Percentiles rank a stretch among this genome's conserved stretches.
Evolutionary conservation across 148 eudicot species (phyloP).

Genomic region (Drosera capensis): DNA sequence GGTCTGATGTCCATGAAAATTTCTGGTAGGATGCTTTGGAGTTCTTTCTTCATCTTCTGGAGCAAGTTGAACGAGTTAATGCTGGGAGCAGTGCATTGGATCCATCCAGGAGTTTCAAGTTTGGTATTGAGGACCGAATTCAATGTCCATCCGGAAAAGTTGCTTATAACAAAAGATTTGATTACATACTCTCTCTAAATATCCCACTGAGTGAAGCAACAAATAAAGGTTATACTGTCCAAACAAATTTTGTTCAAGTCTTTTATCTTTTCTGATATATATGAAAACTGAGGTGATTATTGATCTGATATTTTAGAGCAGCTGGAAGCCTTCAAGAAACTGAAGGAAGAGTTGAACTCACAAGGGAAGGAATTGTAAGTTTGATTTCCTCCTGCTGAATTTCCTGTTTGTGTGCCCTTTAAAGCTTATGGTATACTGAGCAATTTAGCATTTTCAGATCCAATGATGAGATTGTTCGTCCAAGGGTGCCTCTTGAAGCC

Average conservation of each 20-base stretch:
- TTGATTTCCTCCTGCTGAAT: not conserved
- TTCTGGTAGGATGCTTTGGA: conserved; percentile 78
- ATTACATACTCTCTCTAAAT: conserved; percentile 72
- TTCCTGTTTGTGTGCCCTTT: not conserved
- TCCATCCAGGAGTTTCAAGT: conserved; percentile 86
- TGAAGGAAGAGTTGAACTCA: conserved; percentile 37
- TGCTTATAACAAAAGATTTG: conserved; percentile 65
- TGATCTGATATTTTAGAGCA: conserved; percentile 40
- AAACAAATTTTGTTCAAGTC: no score
- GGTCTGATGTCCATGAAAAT: not conserved
- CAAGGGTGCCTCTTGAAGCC: conserved; percentile 73
- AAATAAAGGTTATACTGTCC: conserved; percentile 90
- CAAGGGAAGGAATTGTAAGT: conserved; percentile 73
- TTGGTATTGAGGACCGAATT: conserved; percentile 89
- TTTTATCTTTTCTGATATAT: no score
- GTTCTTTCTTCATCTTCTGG: conserved; percentile 85
- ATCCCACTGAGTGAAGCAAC: conserved; percentile 73
- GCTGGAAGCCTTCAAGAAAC: conserved; percentile 45
- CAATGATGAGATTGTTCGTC: conserved; percentile 71
- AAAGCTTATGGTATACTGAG: no score
- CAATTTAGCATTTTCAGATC: conserved; percentile 26
- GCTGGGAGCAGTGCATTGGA: conserved; percentile 46
- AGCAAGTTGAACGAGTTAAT: conserved; percentile 86
- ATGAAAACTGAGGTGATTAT: no score
- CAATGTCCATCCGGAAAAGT: conserved; percentile 90